phyloP scores from a whole-genome alignment of 352 stramenopile species.

The Phytophthora sp. region DNA sequence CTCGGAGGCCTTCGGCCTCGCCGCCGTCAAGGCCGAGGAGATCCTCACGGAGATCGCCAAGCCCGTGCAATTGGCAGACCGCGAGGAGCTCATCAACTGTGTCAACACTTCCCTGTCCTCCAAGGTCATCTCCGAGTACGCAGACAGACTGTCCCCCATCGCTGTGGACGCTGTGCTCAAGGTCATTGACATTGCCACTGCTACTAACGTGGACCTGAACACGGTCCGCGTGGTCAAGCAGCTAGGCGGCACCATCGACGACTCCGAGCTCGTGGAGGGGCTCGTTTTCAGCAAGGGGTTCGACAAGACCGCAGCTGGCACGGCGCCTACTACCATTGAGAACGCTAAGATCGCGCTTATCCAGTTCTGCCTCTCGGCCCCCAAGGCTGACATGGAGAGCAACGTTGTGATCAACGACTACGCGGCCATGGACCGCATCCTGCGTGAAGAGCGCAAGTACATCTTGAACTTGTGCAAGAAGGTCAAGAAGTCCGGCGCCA shows the following conservation, averaged over 20 bases:
- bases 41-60: conserved; percentile 91
- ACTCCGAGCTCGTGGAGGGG: conserved; percentile 98
- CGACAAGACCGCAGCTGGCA: conserved; percentile 70
- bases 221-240: conserved; percentile 99
- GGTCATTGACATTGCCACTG: conserved; percentile 93
- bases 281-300: conserved; percentile 98
- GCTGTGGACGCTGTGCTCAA: conserved; percentile 98
- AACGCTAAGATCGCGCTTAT: conserved; percentile 99
- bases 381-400: conserved; percentile 99
- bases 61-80: conserved; percentile 95
- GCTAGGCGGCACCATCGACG: conserved; percentile 98
- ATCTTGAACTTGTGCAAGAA: conserved; percentile 97
- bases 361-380: conserved; percentile 98
- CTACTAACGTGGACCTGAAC: conserved; percentile 97
- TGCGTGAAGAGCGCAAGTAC: conserved; percentile 99
- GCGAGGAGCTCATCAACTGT: conserved; percentile 96
- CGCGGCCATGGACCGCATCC: conserved; percentile 98
- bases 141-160: conserved; percentile 97
- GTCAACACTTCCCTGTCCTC: conserved; percentile 98
- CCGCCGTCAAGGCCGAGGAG: conserved; percentile 87
- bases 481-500: conserved; percentile 99
- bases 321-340: conserved; percentile 84
- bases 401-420: conserved; percentile 99
- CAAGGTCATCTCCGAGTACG: conserved; percentile 98
- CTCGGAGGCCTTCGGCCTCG: conserved; percentile 95